phyloP scores from a whole-genome alignment of 345 rosid genomes.

The Salix purpurea region DNA sequence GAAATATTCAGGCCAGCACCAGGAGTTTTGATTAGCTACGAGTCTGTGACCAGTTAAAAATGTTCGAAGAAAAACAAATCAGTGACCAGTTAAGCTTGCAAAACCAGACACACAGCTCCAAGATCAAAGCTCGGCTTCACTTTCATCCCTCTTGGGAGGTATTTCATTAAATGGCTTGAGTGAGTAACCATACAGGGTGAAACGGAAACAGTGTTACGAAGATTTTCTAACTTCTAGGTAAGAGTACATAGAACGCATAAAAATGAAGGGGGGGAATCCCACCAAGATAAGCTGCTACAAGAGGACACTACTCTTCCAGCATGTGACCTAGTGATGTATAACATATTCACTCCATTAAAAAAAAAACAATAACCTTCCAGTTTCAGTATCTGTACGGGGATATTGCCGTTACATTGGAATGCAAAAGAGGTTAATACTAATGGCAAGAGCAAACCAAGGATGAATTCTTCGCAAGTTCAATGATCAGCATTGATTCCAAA shows the following conservation, averaged over 20 bases:
- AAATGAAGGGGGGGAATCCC: neutral
- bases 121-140: neutral
- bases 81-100: neutral
- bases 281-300: neutral
- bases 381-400: conserved; percentile 32
- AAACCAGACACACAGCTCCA: neutral
- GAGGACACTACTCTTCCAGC: conserved; percentile 1
- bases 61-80: neutral
- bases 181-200: neutral
- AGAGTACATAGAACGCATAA: neutral
- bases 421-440: conserved; percentile 11
- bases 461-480: conserved; percentile 8
- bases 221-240: neutral
- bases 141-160: neutral
- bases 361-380: conserved; percentile 33
- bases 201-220: neutral
- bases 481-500: conserved; percentile 29
- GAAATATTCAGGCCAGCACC: neutral
- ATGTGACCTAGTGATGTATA: conserved; percentile 17
- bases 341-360: conserved; percentile 15
- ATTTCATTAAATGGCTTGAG: neutral
- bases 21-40: neutral
- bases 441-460: neutral
- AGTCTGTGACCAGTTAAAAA: neutral
- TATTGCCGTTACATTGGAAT: conserved; percentile 17